Evolutionary conservation across 108 stramenopile genomes (phyloP).

Genomic region (Aurantiochytrium sp.): DNA sequence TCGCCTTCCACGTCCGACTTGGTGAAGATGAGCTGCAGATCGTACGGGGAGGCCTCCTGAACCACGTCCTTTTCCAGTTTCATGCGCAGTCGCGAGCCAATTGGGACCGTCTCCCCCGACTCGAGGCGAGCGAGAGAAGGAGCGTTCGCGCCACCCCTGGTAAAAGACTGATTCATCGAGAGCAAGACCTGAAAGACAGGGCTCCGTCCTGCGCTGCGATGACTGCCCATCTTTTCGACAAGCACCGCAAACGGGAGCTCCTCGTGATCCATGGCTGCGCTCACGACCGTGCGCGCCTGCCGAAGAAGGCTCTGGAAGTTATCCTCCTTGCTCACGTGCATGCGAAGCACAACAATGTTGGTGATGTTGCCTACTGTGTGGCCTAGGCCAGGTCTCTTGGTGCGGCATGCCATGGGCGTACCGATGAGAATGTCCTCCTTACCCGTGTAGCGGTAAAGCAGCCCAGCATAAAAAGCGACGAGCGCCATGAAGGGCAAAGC

Average conservation of each 20-base stretch:
- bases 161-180: background rate
- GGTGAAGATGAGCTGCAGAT: background rate
- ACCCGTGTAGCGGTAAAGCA: background rate
- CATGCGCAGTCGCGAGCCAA: background rate
- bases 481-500: background rate
- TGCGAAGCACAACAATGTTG: slow-evolving; percentile 15
- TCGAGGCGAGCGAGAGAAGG: slow-evolving; percentile 8
- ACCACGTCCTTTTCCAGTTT: background rate
- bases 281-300: background rate
- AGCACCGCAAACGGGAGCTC: slow-evolving; percentile 5
- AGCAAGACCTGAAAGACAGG: background rate
- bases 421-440: slow-evolving; percentile 17
- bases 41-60: slow-evolving; percentile 5
- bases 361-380: slow-evolving; percentile 2
- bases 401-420: slow-evolving; percentile 26
- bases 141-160: background rate
- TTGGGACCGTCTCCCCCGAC: background rate
- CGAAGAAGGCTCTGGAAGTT: background rate
- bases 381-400: background rate
- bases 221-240: background rate
- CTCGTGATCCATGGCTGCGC: background rate
- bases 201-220: background rate
- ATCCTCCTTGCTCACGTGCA: slow-evolving; percentile 27
- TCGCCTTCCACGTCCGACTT: background rate
- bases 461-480: slow-evolving; percentile 16